Evolutionary conservation across 2,329 filamentous ascomycete species (phyloP).

Genomic region (Cladophialophora bantiana): DNA sequence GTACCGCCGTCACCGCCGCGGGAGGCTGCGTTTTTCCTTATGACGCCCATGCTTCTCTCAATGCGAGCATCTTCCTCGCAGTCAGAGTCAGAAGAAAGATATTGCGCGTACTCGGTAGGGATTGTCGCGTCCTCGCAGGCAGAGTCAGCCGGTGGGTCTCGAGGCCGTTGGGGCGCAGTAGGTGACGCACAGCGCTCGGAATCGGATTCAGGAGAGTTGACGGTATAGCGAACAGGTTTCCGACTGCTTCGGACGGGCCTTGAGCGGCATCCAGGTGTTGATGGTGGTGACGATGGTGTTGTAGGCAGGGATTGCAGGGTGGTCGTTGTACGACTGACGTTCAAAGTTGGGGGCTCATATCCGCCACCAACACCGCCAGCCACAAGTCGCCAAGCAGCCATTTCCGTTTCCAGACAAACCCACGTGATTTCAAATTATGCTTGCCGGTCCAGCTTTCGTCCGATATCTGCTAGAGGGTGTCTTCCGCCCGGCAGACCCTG

Average conservation of each 20-base stretch:
- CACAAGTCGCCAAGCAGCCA: constrained; percentile 13
- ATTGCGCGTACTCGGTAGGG: constrained; percentile 33
- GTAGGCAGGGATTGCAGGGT: constrained; percentile 22
- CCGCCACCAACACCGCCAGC: constrained; percentile 17
- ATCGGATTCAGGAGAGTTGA: constrained; percentile 23
- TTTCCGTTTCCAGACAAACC: not conserved
- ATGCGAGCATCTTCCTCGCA: constrained; percentile 50
- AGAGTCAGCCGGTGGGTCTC: constrained; percentile 27
- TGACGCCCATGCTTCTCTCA: constrained; percentile 77
- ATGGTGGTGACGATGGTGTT: constrained; percentile 11
- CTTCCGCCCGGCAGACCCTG: not conserved
- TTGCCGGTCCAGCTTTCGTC: not conserved
- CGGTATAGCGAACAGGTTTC: constrained; percentile 29
- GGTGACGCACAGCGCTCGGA: constrained; percentile 16
- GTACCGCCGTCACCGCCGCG: constrained; percentile 85
- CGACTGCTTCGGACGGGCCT: constrained; percentile 27
- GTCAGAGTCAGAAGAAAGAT: constrained; percentile 44
- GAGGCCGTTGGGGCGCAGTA: constrained; percentile 16
- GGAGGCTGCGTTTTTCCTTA: constrained; percentile 91
- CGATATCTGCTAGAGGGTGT: not conserved
- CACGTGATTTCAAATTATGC: not conserved
- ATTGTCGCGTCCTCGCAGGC: constrained; percentile 31
- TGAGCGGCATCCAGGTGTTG: constrained; percentile 8
- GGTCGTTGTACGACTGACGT: constrained; percentile 23
- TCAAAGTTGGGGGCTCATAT: constrained; percentile 15